Conservation (phyloP, 352 stramenopile species). For the Phytopythium mirpurense region DNA sequence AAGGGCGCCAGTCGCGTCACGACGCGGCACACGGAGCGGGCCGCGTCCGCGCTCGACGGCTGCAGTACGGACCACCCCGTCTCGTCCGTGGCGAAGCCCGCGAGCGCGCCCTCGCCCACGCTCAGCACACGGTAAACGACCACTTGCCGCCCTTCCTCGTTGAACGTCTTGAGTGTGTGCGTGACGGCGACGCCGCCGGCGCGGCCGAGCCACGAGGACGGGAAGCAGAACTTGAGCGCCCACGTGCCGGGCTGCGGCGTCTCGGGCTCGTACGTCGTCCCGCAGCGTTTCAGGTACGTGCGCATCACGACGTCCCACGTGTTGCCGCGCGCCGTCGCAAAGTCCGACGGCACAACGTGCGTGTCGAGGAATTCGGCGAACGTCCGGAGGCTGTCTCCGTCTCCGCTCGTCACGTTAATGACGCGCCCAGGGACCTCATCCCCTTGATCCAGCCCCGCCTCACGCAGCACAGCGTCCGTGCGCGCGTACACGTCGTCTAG, state of each 20-base stretch:
- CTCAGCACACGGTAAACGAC: constrained; percentile 24
- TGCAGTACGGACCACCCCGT: constrained; percentile 9
- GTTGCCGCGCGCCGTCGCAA: constrained; percentile 11
- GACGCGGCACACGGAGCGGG: not conserved
- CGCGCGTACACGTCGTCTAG: constrained; percentile 17
- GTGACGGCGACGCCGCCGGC: not conserved
- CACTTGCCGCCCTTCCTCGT: constrained; percentile 16
- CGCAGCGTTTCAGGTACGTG: constrained; percentile 10
- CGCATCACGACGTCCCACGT: constrained; percentile 19
- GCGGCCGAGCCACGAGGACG: constrained; percentile 4
- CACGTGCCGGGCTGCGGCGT: constrained; percentile 19
- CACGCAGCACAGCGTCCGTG: constrained; percentile 3
- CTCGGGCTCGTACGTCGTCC: constrained; percentile 9
- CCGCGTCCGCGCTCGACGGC: not conserved
- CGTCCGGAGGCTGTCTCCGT: constrained; percentile 6
- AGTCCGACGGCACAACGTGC: constrained; percentile 11
- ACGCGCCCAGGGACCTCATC: constrained; percentile 6
- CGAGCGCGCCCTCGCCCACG: constrained; percentile 22
- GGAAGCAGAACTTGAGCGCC: constrained; percentile 15
- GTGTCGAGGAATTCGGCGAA: constrained; percentile 22
- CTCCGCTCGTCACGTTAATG: not conserved
- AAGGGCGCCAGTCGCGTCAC: not conserved
- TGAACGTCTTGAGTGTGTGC: not conserved
- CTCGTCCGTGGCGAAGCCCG: constrained; percentile 19
- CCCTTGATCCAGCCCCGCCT: not conserved